These are phyloP conservation scores for Aureobasidium sp. DNA, from an alignment of 2,329 filamentous ascomycete species.

Conservation along the genomic window DNA sequence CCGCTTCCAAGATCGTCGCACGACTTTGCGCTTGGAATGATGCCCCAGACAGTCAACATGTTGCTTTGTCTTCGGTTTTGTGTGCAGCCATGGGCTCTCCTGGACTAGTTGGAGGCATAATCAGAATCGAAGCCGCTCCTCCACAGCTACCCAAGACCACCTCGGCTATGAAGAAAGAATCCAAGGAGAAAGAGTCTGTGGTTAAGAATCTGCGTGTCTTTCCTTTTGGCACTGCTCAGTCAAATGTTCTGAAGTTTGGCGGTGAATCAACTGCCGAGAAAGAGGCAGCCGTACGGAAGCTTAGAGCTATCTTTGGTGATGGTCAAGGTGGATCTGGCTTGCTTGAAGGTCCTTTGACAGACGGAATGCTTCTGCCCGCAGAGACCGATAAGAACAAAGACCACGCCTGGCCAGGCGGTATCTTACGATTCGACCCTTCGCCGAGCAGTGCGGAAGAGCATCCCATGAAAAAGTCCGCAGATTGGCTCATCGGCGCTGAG, in stretches of 20 bases:
- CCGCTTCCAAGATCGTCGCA: constrained; percentile 77
- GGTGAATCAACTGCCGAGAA: constrained; percentile 87
- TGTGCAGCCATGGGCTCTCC: constrained; percentile 77
- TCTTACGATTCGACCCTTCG: constrained; percentile 79
- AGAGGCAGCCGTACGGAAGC: constrained; percentile 77
- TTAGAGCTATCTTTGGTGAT: constrained; percentile 75
- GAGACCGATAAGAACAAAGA: constrained; percentile 59
- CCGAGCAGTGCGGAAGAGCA: constrained; percentile 39
- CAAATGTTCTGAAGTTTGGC: constrained; percentile 78
- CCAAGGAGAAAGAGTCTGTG: constrained; percentile 44
- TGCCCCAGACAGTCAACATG: constrained; percentile 82
- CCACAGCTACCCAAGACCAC: constrained; percentile 72
- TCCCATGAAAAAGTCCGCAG: constrained; percentile 51
- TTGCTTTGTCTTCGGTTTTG: constrained; percentile 80
- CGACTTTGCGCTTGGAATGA: constrained; percentile 84
- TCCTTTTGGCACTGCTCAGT: constrained; percentile 65
- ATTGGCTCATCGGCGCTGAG: constrained; percentile 85
- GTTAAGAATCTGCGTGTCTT: constrained; percentile 79
- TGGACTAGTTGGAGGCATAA: constrained; percentile 84
- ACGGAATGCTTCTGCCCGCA: constrained; percentile 82
- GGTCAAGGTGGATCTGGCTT: constrained; percentile 65
- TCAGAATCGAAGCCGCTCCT: constrained; percentile 88
- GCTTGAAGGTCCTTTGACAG: constrained; percentile 86
- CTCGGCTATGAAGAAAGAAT: constrained; percentile 43
- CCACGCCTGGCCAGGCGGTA: constrained; percentile 82